Base-by-base conservation (phyloP, 345 rosid genomes). In the Salix purpurea region DNA sequence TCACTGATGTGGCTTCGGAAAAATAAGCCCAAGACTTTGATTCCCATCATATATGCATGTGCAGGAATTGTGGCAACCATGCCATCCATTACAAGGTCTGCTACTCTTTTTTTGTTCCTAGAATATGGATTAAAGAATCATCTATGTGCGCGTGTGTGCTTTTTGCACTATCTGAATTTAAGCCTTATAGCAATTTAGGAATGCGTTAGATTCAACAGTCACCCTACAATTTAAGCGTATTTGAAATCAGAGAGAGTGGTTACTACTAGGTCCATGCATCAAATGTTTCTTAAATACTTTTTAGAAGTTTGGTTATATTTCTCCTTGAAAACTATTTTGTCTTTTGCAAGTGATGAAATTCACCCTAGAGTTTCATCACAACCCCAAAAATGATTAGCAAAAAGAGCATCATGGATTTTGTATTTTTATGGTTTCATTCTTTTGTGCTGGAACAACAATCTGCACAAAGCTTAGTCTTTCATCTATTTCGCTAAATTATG, bases 1-100 rank as follows among this genome's bases (percentile, higher is more conserved):
- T 95, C 99, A 23, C 82, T 95, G 86, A 95, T 94, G 91, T 94
- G 98, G 97, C 94, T 95, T 62, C 89, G 99, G 74, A 93, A 93
- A 81, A 96, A 91, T 90, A 96, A 96, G 67, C 98, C 99, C 10
- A 96, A 85, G 88, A 85, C 92, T 7, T 81, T 93, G 85, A 87
- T 96, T 82, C 98, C 98, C 21, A 85, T 93, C 77, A 91, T 96
- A 69, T 96, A 96, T 84, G 82, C 86, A 2, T 96, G 96, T 78
- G 98, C 98, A 1, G 89, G 90, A 67, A 89, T 93, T 78, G 91
- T 96, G 19, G 94, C 99, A 9, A 96, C 99, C 61, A 93, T 96
- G 99, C 99, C 99, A 37, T 89, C 98, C 10, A 96, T 93, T 80
- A 93, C 91, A 62, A 89, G 93, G 93, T 89, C 34, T 78, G 75